Conservation (phyloP, 768 basidiomycete genomes). For the Hirschioporus abietinus region DNA sequence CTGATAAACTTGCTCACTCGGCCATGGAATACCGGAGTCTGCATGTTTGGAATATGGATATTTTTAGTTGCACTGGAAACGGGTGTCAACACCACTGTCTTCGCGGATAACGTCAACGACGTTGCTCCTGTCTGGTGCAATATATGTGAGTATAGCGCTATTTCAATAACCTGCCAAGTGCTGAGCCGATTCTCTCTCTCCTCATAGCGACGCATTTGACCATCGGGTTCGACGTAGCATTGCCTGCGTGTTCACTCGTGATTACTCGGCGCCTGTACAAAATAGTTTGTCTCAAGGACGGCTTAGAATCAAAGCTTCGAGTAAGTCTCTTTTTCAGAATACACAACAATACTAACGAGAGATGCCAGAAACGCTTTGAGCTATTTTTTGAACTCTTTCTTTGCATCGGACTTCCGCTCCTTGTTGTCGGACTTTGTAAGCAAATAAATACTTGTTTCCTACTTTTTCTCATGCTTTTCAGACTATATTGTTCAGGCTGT, state of each 20-base stretch:
- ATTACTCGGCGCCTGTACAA: constrained; percentile 46
- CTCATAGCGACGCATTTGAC: constrained; percentile 33
- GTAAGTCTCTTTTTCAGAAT: constrained; percentile 10
- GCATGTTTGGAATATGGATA: constrained; percentile 29
- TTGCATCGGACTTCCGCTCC: constrained; percentile 18
- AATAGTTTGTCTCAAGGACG: constrained; percentile 44
- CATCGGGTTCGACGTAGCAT: constrained; percentile 28
- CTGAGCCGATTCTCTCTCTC: no score
- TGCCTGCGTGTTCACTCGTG: constrained; percentile 36
- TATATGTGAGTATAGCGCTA: constrained; percentile 49
- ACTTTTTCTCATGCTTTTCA: constrained; percentile 12
- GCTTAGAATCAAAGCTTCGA: constrained; percentile 36
- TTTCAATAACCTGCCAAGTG: no score
- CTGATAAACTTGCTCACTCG: not conserved
- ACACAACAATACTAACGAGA: constrained; percentile 1
- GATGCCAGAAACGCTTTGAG: constrained; percentile 33
- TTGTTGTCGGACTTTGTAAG: not conserved
- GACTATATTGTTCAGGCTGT: constrained; percentile 43
- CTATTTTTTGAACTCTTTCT: constrained; percentile 40
- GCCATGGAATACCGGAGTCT: constrained; percentile 28
- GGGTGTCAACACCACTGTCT: constrained; percentile 39
- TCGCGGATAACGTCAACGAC: constrained; percentile 64
- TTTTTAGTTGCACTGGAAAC: constrained; percentile 19
- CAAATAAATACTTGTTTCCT: not conserved
- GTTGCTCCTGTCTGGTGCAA: constrained; percentile 83